Percentiles rank a stretch among this genome's conserved stretches.
phyloP scores from a whole-genome alignment of 2,329 filamentous ascomycete genomes.

The Microdochium paspali region DNA sequence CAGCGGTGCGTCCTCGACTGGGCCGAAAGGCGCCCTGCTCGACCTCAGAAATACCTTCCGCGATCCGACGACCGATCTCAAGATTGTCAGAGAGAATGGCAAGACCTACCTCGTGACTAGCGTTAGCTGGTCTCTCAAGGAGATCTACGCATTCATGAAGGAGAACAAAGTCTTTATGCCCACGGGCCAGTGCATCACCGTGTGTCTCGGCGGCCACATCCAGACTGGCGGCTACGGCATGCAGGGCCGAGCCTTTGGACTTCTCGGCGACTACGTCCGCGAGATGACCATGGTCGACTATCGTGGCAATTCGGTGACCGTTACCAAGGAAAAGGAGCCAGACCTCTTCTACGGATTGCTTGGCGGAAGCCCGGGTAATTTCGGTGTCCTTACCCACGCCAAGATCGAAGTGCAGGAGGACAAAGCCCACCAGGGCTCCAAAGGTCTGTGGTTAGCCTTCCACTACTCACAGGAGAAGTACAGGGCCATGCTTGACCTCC shows the following conservation, averaged over 20 bases:
- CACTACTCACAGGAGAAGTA: constrained; percentile 25
- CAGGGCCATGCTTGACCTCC: constrained; percentile 24
- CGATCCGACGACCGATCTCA: constrained; percentile 14
- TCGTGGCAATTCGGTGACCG: constrained; percentile 31
- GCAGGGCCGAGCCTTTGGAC: constrained; percentile 36
- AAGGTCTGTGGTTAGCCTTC: constrained; percentile 27
- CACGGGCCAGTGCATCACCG: constrained; percentile 33
- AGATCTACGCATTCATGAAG: constrained; percentile 30
- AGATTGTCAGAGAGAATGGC: constrained; percentile 20
- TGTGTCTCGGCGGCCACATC: constrained; percentile 35
- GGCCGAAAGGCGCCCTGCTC: constrained; percentile 33
- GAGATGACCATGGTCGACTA: constrained; percentile 38
- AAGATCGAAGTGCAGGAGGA: constrained; percentile 33
- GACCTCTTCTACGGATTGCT: constrained; percentile 52
- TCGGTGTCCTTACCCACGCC: constrained; percentile 45
- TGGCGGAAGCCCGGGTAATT: constrained; percentile 48
- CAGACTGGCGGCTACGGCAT: constrained; percentile 39
- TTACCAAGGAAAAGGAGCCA: constrained; percentile 34
- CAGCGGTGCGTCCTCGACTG: constrained; percentile 36
- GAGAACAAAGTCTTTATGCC: constrained; percentile 32
- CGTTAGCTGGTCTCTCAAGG: constrained; percentile 29
- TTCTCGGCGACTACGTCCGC: constrained; percentile 43
- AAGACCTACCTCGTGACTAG: constrained; percentile 26
- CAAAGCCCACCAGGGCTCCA: constrained; percentile 26
- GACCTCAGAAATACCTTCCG: constrained; percentile 30